Evolutionary conservation across 2,329 filamentous ascomycete genomes (phyloP).

Genomic region (Malbranchea cinnamomea): DNA sequence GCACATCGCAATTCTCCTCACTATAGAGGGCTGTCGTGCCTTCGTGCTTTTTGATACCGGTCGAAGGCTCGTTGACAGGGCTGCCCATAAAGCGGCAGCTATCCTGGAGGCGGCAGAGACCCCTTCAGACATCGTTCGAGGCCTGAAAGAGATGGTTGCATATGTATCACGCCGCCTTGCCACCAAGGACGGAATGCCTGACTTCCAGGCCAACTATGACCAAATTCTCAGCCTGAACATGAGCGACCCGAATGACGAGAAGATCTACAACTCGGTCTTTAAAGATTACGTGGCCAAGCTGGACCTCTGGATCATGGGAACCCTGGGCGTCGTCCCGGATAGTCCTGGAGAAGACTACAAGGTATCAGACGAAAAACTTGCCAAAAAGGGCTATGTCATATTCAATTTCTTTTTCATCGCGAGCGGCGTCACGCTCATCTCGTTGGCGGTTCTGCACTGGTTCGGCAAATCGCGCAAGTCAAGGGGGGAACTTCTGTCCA

Average conservation of each 20-base stretch:
- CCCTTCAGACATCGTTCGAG: slow-evolving; percentile 1
- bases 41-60: slow-evolving; percentile 29
- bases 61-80: slow-evolving; percentile 17
- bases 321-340: slow-evolving; percentile 6
- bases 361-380: too few relatives aligned
- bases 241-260: not conserved
- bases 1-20: slow-evolving; percentile 46
- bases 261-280: not conserved
- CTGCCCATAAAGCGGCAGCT: slow-evolving; percentile 1
- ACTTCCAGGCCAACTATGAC: slow-evolving; percentile 7
- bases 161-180: slow-evolving; percentile 3
- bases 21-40: slow-evolving; percentile 44
- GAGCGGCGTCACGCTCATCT: slow-evolving; percentile 20
- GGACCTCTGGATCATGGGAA: slow-evolving; percentile 6
- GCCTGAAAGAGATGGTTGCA: slow-evolving; percentile 4
- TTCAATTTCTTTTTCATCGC: slow-evolving; percentile 25
- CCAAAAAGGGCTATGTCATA: slow-evolving; percentile 13
- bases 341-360: slow-evolving; percentile 17
- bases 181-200: slow-evolving; percentile 3
- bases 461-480: slow-evolving; percentile 13
- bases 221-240: not conserved
- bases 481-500: slow-evolving; percentile 10
- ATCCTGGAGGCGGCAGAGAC: not conserved
- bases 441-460: slow-evolving; percentile 18
- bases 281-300: slow-evolving; percentile 4